Evolutionary conservation across 2,329 filamentous ascomycete species (phyloP), one percentile per base, ranked within the genome.

Genomic region (Colletotrichum orchidophilum): DNA sequence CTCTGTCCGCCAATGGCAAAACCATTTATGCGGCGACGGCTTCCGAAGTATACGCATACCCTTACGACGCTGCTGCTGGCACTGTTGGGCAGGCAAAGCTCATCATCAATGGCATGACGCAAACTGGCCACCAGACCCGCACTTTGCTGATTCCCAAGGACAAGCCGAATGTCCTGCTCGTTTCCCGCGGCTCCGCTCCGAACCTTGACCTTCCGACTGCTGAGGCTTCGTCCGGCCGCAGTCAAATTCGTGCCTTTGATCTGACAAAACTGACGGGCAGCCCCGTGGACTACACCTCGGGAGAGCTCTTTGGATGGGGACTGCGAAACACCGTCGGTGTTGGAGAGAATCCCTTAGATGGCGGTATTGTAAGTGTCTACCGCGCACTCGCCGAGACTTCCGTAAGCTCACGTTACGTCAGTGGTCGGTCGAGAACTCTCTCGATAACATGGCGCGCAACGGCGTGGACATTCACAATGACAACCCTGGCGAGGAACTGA

Each of bases 401-500:
- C 26, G 35, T 18, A 33, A 12, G 49, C 66, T 70, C 52, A 70
- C 26, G 21, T 29, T 24, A 9, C 52, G 5, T 21, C 42, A 49
- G 76, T 90, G 86, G 81, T 84, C 83, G 21, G 91, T 94, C 3
- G 93, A 94, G 80, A 94, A 94, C 79, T 91, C 88, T 3, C 89
- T 90, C 7, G 92, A 94, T 78, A 80, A 92, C 53, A 83, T 94
- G 27, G 80, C 81, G n/a, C 86, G 92, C 29, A 80, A 85, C 60
- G 87, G 87, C 13, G 74, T 84, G 27, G 90, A 92, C 72, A 86
- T 94, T 55, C 90, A 92, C 74, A 79, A 88, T 71, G 85, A 93
- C 75, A 94, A 94, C 75, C 92, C 92, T 0, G 92, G 86, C 24
- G 93, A 94, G 78, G 91, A 94, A 80, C 80, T 95, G 78, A 94